Conservation (phyloP, 306 rosid species). For the Cucumis sativus region DNA sequence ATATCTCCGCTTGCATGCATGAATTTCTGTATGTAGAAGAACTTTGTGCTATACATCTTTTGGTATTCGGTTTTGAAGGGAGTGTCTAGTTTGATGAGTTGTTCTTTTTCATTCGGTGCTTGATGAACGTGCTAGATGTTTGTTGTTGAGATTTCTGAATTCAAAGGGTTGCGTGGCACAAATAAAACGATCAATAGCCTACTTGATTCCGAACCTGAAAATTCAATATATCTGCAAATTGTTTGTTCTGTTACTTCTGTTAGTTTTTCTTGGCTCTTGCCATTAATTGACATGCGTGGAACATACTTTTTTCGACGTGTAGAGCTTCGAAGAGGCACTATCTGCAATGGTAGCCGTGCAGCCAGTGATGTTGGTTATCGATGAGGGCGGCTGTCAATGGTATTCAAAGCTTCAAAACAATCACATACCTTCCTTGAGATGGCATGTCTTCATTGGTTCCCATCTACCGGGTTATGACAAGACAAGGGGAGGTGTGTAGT, state of each 20-base stretch:
- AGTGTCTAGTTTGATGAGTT: background rate
- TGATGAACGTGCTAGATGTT: background rate
- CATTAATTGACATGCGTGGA: background rate
- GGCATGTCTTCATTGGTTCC: slow-evolving; percentile 49
- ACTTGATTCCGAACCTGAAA: background rate
- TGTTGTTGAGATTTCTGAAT: background rate
- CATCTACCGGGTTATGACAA: slow-evolving; percentile 22
- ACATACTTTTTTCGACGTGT: background rate
- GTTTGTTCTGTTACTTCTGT: background rate
- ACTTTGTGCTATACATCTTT: background rate
- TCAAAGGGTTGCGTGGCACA: background rate
- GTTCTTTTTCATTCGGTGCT: background rate
- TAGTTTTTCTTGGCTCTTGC: background rate
- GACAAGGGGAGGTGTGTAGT: slow-evolving; percentile 28
- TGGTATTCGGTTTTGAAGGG: background rate
- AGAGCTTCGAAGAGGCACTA: slow-evolving; percentile 69
- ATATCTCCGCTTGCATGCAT: background rate
- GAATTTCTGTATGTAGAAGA: background rate
- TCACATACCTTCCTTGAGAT: slow-evolving; percentile 44
- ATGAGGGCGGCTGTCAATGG: slow-evolving; percentile 52
- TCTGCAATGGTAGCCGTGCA: slow-evolving; percentile 48
- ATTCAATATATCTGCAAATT: background rate
- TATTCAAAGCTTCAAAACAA: slow-evolving; percentile 30
- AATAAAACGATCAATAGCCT: background rate
- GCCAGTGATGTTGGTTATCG: slow-evolving; percentile 64